Evolutionary conservation across 179 eudicot genomes (phyloP), one percentile per base, ranked within the genome.

Genomic region (Spinacia oleracea): DNA sequence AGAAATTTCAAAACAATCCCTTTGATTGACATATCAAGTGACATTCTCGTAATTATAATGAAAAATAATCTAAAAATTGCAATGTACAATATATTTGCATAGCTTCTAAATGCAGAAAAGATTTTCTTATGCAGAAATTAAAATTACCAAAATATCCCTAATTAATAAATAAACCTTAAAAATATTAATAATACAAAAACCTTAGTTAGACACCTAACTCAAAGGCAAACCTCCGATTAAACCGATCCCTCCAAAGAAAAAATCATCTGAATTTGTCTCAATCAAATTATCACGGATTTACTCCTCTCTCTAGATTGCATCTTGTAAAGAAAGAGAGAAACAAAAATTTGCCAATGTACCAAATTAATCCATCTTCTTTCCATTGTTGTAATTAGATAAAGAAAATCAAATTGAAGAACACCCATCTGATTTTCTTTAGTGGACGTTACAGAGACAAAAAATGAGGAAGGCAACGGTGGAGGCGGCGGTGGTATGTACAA

Each of bases 401-500:
- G 5, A 48, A 48, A 48, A 4, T 48, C n/a, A 48, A 48, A 15
- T 48, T 25, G 29, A 48, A 48, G 31, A 72, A 48, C 15, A 50
- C 42, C 60, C 75, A 42, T 23, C 31, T n/a, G 32, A 42, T 68
- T n/a, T n/a, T n/a, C n/a, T n/a, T 67, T 16, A 14, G 29, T 46
- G 29, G 11, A 25, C 31, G 8, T 20, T 0, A 45, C 18, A 64
- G 64, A 43, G 77, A 25, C 70, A 18, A 8, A 71, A 23, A 48
- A 93, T 93, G 99, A 91, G 87, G 75, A 96, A 91, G 86, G 92
- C 83, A 81, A 89, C 89, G 82, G 97, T 92, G 74, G 91, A 81
- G 58, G 88, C 85, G 38, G 83, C 90, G 84, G 93, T 88, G 84
- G 87, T 91, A 9, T 80, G 90, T 27, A 86, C 93, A 59, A 90